phyloP scores from a whole-genome alignment of 2,329 filamentous ascomycete genomes.

The Ophiostoma ulmi region DNA sequence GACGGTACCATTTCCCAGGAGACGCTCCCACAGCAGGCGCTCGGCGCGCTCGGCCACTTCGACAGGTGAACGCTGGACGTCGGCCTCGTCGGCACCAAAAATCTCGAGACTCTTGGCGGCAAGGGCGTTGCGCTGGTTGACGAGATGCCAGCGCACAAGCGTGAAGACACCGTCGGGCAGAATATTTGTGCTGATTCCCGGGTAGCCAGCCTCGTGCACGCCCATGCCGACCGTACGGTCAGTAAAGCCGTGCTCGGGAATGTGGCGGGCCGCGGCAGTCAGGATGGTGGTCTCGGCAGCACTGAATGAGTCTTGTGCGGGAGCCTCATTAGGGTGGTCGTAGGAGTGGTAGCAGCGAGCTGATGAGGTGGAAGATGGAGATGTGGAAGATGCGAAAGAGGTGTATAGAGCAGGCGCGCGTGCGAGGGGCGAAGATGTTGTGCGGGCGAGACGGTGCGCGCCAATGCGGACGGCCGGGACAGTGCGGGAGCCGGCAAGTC shows the following conservation, averaged over 20 bases:
- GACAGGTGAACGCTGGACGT: slow-evolving; percentile 29
- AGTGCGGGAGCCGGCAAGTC: not conserved
- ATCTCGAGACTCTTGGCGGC: slow-evolving; percentile 38
- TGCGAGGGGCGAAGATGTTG: not conserved
- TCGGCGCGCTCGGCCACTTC: slow-evolving; percentile 60
- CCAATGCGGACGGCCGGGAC: not conserved
- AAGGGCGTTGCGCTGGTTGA: slow-evolving; percentile 60
- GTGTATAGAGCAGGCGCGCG: not conserved
- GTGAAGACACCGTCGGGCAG: slow-evolving; percentile 76
- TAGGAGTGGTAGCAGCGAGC: slow-evolving; percentile 64
- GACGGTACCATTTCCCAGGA: slow-evolving; percentile 68
- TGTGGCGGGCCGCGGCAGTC: slow-evolving; percentile 69
- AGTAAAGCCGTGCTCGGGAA: slow-evolving; percentile 80
- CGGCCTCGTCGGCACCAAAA: slow-evolving; percentile 32
- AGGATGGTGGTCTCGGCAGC: slow-evolving; percentile 71
- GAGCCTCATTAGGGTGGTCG: slow-evolving; percentile 63
- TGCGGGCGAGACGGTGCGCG: not conserved
- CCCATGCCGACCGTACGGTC: slow-evolving; percentile 66
- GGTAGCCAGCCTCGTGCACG: slow-evolving; percentile 77
- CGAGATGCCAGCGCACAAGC: slow-evolving; percentile 72
- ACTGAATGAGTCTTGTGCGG: slow-evolving; percentile 57
- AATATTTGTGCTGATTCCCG: slow-evolving; percentile 78
- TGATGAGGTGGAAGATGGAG: slow-evolving; percentile 12
- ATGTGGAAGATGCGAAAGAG: not conserved
- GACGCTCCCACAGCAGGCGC: slow-evolving; percentile 66